Conservation (phyloP, 345 rosid genomes). For the Luvunga scandens region DNA sequence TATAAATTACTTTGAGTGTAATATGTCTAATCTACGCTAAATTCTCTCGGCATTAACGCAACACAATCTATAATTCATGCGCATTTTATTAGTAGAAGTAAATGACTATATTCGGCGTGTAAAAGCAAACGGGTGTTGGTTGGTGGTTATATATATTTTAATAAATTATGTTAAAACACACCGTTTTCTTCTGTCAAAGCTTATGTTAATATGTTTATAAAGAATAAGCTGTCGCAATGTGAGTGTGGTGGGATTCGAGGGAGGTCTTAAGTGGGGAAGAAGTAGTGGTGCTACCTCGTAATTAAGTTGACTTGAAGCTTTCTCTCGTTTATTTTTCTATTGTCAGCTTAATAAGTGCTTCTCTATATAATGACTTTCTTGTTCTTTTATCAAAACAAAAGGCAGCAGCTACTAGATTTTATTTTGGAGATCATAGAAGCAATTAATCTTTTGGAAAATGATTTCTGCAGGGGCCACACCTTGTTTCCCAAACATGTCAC, state of each 20-base stretch:
- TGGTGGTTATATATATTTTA: neutral
- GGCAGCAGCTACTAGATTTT: neutral
- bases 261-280: constrained; percentile 57
- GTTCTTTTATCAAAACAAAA: neutral
- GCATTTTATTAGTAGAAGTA: too few relatives aligned
- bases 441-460: constrained; percentile 21
- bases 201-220: neutral
- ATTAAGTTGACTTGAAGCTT: constrained; percentile 49
- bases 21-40: too few relatives aligned
- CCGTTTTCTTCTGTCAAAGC: neutral
- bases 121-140: neutral
- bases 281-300: neutral
- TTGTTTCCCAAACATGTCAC: constrained; percentile 27
- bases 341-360: neutral
- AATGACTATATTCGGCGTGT: too few relatives aligned
- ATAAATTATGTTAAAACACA: neutral
- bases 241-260: constrained; percentile 39
- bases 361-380: constrained; percentile 3
- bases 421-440: neutral
- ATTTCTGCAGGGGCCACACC: constrained; percentile 16
- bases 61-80: too few relatives aligned
- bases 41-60: neutral
- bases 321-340: neutral
- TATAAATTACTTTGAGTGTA: too few relatives aligned
- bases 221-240: constrained; percentile 9